Evolutionary conservation across 768 basidiomycete genomes (phyloP), one percentile per base, ranked within the genome.

Genomic region (Cystobasidium ongulense): DNA sequence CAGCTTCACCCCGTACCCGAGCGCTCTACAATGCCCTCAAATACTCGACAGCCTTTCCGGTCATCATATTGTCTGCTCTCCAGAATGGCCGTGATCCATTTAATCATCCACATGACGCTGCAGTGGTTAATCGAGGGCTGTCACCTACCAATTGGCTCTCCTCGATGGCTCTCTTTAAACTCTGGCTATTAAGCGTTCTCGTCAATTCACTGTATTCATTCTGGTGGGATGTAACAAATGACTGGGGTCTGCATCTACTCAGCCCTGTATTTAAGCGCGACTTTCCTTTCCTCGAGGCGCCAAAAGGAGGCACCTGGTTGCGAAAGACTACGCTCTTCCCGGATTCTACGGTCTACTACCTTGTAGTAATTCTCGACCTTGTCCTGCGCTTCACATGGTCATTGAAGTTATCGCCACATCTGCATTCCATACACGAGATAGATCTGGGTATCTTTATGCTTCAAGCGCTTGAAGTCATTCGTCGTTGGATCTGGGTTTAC

Each of bases 401-500:
- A 8, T 86, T 94, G 82, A 94, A 92, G 80, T 83, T 97, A 31
- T 91, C 89, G 13, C 88, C 86, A 64, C 92, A 97, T 81, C 85
- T 96, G 63, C 89, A 94, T 81, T 83, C 85, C 70, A 84, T 86
- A 46, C 81, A 85, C n/a, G 91, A 94, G 77, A 88, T 92, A 41
- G 90, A 89, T 77, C 82, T 86, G 21, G 85, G 89, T 23, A 90
- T 95, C 50, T 96, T 98, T 82, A 86, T 89, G 84, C 86, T 98
- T 65, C 93, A 99, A 82, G 85, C 90, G 52, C 87, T 93, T 36
- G 96, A 98, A 82, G 82, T 99, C 35, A 80, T 92, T 39, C 84
- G 96, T 76, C 82, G 96, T 78, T 99, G 96, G 96, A 86, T 97
- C 84, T 99, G 96, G 96, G 92, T 96, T 31, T 98, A 96, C 82